Conservation (phyloP, 164 flowering plant species). For the Aristolochia fimbriata region DNA sequence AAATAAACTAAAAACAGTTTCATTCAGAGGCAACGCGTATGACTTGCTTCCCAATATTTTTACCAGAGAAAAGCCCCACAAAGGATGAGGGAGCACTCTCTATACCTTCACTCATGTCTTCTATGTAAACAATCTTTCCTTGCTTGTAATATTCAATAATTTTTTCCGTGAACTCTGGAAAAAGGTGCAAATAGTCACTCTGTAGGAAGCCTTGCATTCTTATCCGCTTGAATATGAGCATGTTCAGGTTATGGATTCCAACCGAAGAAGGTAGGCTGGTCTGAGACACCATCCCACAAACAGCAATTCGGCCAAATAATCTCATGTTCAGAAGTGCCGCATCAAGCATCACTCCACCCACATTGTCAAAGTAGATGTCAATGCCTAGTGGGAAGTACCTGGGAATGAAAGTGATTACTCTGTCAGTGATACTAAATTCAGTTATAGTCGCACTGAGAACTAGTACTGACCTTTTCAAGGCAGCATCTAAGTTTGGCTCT, state of each 20-base stretch:
- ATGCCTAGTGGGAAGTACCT: slow-evolving; percentile 63
- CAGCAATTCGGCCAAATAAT: slow-evolving; percentile 41
- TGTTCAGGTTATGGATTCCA: slow-evolving; percentile 30
- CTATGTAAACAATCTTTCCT: slow-evolving; percentile 52
- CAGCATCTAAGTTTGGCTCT: slow-evolving; percentile 36
- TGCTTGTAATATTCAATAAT: slow-evolving; percentile 25
- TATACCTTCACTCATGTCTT: slow-evolving; percentile 51
- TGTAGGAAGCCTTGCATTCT: slow-evolving; percentile 48
- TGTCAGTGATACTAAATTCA: background rate
- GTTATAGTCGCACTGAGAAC: background rate
- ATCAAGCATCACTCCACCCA: slow-evolving; percentile 63
- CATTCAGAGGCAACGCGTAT: slow-evolving; percentile 38
- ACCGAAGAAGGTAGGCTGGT: slow-evolving; percentile 17
- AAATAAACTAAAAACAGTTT: too few species aligned
- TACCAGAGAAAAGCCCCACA: slow-evolving; percentile 45
- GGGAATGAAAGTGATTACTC: background rate
- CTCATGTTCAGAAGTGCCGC: slow-evolving; percentile 60
- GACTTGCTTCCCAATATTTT: slow-evolving; percentile 64
- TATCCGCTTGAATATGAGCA: slow-evolving; percentile 28
- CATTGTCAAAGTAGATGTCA: slow-evolving; percentile 65
- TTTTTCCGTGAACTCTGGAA: slow-evolving; percentile 37
- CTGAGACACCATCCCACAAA: slow-evolving; percentile 56
- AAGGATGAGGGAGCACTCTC: slow-evolving; percentile 53
- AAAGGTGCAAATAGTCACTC: slow-evolving; percentile 39
- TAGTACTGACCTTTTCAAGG: slow-evolving; percentile 38